Base-by-base conservation (phyloP, 768 basidiomycete genomes). In the Floccularia luteovirens region DNA sequence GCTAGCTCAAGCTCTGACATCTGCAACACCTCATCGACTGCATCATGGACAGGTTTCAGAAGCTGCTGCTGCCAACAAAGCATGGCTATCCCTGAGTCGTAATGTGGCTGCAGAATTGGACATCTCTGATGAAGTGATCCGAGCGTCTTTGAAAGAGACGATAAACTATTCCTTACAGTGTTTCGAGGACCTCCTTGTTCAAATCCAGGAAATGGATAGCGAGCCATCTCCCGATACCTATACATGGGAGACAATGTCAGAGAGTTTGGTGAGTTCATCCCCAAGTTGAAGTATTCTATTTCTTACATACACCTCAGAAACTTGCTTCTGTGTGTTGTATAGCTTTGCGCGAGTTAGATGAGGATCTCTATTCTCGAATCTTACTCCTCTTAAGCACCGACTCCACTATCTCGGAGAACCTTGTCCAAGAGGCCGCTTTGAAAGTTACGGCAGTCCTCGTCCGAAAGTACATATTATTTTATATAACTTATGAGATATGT, bases 231-330 rank as follows among this genome's bases (percentile, higher is more conserved):
- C 82, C 24, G 90, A 92, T 55, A 87, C 84, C n/a, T 92, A 90
- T 59, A 79, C 86, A 38, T 91, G 83, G 82, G 90, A 92, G 54
- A 91, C 90, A 0, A 82, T 92, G 80, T 87, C 90, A 7, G 90
- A 92, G 55, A 85, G 84, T 48, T 58, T 92, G 70, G 90, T 89
- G 49, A 35, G 76, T 59, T 36, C 19, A 19, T 36, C n/a, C 1
- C 20, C 5, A 3, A 28, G 20, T 24, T 12, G 11, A 27, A 13
- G 32, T 35, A 24, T n/a, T 21, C 20, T 34, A 23, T 21, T 12
- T 36, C 37, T 23, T 36, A 13, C 22, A 24, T 10, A n/a, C 17
- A 31, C 27, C 13, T 0, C 49, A 92, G 90, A 92, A 91, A 87
- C 64, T 92, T 14, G 82, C 86, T 2, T 79, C 87, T 3, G 66